phyloP scores from a whole-genome alignment of 192 early-diverging fungal genomes.

The Spizellomyces punctatus region DNA sequence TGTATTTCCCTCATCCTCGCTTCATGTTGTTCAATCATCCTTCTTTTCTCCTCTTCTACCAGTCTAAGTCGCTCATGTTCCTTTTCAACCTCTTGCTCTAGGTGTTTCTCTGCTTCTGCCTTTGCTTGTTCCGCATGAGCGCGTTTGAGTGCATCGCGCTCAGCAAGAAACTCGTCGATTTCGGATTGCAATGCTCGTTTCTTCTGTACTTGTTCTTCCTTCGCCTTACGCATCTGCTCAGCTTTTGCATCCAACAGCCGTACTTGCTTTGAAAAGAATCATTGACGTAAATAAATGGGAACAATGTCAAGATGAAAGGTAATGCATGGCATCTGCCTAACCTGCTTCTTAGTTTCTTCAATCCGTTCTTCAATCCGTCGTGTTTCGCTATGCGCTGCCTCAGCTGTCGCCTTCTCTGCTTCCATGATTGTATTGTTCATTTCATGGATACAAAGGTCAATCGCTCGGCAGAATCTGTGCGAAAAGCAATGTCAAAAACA shows the following conservation, averaged over 20 bases:
- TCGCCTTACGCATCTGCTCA: neutral
- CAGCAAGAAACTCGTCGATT: conserved; percentile 2
- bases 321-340: too few relatives aligned
- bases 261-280: too few relatives aligned
- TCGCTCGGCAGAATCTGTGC: too few relatives aligned
- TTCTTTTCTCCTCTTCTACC: conserved; percentile 3
- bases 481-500: too few relatives aligned
- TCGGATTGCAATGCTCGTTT: conserved; percentile 9
- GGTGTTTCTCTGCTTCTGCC: neutral
- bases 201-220: neutral
- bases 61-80: neutral
- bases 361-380: neutral
- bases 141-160: neutral
- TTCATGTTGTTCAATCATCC: conserved; percentile 12
- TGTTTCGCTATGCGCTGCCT: neutral
- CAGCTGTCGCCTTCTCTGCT: neutral
- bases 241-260: too few relatives aligned
- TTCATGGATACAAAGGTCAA: too few relatives aligned
- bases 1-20: neutral
- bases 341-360: too few relatives aligned
- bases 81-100: neutral
- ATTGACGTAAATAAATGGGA: too few relatives aligned
- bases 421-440: neutral
- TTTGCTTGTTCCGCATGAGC: neutral
- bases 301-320: too few relatives aligned